Evolutionary conservation across 345 rosid species (phyloP).

Genomic region (Rhodamnia rubescens): DNA sequence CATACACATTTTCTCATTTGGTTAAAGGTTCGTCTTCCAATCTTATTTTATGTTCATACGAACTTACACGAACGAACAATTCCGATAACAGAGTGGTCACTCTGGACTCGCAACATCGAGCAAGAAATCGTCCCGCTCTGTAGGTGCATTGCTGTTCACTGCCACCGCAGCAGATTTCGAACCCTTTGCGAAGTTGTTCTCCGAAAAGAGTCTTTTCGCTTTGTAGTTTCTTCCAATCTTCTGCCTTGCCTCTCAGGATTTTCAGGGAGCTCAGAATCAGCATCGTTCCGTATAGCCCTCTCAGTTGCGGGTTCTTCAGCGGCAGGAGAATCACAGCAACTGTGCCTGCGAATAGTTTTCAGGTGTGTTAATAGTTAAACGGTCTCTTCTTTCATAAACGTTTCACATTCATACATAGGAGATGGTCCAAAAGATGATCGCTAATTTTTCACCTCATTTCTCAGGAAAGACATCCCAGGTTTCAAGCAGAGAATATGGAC

Average conservation of each 20-base stretch:
- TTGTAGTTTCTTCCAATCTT: neutral
- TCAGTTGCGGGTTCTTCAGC: slow-evolving; percentile 7
- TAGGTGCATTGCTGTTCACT: slow-evolving; percentile 6
- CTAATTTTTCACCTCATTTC: neutral
- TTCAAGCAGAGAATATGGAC: neutral
- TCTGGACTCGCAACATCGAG: slow-evolving; percentile 33
- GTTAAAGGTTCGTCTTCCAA: too few relatives aligned
- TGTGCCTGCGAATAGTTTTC: neutral
- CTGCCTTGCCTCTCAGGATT: neutral
- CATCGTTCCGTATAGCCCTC: slow-evolving; percentile 14
- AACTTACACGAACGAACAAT: too few relatives aligned
- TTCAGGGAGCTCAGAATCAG: slow-evolving; percentile 13
- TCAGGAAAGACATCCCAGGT: neutral
- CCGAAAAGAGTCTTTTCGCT: neutral
- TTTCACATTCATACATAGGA: neutral
- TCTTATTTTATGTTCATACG: too few relatives aligned
- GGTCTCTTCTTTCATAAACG: neutral
- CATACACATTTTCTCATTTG: too few relatives aligned
- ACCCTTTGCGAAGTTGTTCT: neutral
- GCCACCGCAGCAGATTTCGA: neutral
- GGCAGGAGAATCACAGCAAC: neutral
- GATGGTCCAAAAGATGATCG: too few relatives aligned
- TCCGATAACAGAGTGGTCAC: too few relatives aligned
- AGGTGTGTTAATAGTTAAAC: neutral
- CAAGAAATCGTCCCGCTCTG: slow-evolving; percentile 23